Percentiles rank a stretch among this genome's conserved stretches.
phyloP scores from a whole-genome alignment of 305 asterid genomes.

The Andrographis paniculata region DNA sequence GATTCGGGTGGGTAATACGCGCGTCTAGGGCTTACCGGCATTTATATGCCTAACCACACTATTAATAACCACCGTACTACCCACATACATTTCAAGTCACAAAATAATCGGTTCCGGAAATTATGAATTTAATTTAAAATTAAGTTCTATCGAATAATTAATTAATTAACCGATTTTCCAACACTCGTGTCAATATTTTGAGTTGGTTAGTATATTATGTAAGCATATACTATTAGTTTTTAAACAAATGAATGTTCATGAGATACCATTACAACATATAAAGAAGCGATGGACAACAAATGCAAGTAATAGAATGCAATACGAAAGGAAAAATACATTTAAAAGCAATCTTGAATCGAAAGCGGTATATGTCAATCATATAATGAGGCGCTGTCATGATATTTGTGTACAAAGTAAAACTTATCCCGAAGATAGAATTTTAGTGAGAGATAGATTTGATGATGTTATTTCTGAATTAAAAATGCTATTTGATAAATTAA shows the following conservation, averaged over 20 bases:
- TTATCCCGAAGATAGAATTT: not conserved
- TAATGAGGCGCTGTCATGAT: not conserved
- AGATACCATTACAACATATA: not conserved
- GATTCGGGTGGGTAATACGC: no score
- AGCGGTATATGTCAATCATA: not conserved
- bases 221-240: not conserved
- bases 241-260: not conserved
- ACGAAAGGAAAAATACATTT: not conserved
- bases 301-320: not conserved
- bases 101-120: no score
- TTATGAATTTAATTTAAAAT: no score
- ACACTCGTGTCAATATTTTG: constrained; percentile 3
- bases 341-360: not conserved
- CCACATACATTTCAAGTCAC: no score
- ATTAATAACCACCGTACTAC: no score
- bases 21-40: no score
- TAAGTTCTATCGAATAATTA: no score
- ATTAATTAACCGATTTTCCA: no score
- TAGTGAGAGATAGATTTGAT: not conserved
- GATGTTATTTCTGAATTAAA: not conserved
- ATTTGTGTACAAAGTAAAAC: not conserved
- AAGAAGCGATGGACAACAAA: not conserved
- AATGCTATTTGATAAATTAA: not conserved
- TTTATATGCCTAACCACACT: no score
- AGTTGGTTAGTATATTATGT: not conserved